Evolutionary conservation across 805 yeast species (phyloP).

Genomic region (Cyberlindnera maritima): DNA sequence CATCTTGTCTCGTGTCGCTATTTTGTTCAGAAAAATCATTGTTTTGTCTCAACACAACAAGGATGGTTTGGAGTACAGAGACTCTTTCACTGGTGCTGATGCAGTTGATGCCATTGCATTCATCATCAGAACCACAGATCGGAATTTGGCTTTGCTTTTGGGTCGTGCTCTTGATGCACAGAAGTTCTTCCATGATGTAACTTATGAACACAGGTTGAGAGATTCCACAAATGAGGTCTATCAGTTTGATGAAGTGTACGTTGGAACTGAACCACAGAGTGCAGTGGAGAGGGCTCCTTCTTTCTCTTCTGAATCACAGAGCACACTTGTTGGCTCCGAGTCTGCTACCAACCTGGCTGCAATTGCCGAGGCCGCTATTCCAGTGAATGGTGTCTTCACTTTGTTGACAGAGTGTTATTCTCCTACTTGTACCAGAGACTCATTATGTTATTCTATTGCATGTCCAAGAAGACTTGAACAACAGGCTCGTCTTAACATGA

Average conservation of each 20-base stretch:
- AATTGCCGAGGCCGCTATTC: slow-evolving; percentile 18
- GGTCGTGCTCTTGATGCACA: slow-evolving; percentile 95
- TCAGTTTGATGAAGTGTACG: slow-evolving; percentile 65
- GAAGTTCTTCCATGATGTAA: slow-evolving; percentile 90
- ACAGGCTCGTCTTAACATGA: slow-evolving; percentile 87
- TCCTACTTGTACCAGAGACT: slow-evolving; percentile 90
- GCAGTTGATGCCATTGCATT: slow-evolving; percentile 90
- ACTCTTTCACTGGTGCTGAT: slow-evolving; percentile 89
- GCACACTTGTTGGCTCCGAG: slow-evolving; percentile 7
- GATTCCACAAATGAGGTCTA: slow-evolving; percentile 88
- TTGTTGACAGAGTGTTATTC: slow-evolving; percentile 92
- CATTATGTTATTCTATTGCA: slow-evolving; percentile 89
- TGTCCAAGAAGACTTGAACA: slow-evolving; percentile 96
- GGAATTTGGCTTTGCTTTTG: slow-evolving; percentile 82
- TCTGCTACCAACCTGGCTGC: slow-evolving; percentile 10
- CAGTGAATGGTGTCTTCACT: slow-evolving; percentile 89
- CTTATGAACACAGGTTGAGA: slow-evolving; percentile 88
- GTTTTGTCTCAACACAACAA: slow-evolving; percentile 77
- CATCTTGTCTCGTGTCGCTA: slow-evolving; percentile 78
- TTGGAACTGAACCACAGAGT: slow-evolving; percentile 26
- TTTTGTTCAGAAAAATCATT: slow-evolving; percentile 65
- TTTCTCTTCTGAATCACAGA: slow-evolving; percentile 20
- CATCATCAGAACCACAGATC: slow-evolving; percentile 84
- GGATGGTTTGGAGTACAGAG: slow-evolving; percentile 88
- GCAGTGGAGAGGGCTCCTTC: slow-evolving; percentile 33